A percentile compares a stretch with the other conserved stretches of the same genome.
Conservation (phyloP, 129 eudicot genomes). For the Dittrichia graveolens region DNA sequence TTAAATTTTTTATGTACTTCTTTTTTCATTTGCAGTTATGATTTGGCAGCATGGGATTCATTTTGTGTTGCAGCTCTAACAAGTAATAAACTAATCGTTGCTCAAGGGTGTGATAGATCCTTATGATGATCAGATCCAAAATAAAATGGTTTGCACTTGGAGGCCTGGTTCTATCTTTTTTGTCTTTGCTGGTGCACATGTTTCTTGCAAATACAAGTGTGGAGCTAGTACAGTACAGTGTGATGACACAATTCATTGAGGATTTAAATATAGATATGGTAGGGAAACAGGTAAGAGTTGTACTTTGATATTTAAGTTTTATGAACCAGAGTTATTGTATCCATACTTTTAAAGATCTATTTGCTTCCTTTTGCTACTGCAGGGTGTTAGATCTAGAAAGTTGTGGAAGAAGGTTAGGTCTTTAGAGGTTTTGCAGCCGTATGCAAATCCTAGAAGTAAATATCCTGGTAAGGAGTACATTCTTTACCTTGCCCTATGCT, state of each 20-base stretch:
- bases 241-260: constrained; percentile 53
- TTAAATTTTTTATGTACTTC: neutral
- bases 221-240: constrained; percentile 53
- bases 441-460: constrained; percentile 72
- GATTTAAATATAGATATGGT: constrained; percentile 53
- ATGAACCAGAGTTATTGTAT: neutral
- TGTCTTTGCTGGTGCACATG: constrained; percentile 80
- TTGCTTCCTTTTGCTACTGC: constrained; percentile 28
- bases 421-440: constrained; percentile 83
- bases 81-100: constrained; percentile 24
- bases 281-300: constrained; percentile 42
- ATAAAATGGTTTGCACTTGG: constrained; percentile 86
- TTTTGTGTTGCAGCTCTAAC: constrained; percentile 35
- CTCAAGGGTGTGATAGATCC: constrained; percentile 19
- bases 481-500: constrained; percentile 17
- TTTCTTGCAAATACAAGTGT: constrained; percentile 79
- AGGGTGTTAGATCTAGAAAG: constrained; percentile 63
- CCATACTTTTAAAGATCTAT: neutral
- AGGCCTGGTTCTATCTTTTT: constrained; percentile 70
- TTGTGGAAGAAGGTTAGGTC: constrained; percentile 74
- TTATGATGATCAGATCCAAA: constrained; percentile 70
- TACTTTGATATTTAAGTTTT: neutral
- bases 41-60: constrained; percentile 28
- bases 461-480: constrained; percentile 61
- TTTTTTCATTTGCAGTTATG: constrained; percentile 34